Evolutionary conservation across 1,139 yeast genomes (phyloP).

Genomic region (Hanseniaspora uvarum): DNA sequence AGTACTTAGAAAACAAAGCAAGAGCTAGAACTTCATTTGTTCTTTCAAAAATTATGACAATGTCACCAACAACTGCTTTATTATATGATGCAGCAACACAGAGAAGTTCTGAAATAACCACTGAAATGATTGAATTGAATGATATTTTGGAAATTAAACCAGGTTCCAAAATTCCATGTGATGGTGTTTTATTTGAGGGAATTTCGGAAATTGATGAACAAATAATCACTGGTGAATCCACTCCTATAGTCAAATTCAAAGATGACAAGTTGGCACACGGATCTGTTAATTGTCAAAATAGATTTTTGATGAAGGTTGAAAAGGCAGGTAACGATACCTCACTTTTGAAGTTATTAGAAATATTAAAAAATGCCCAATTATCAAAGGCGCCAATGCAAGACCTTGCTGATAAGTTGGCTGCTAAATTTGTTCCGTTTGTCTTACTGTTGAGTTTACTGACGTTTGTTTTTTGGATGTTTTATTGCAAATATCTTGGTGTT

Average conservation of each 20-base stretch:
- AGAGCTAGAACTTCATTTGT: constrained; percentile 91
- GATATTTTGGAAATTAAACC: constrained; percentile 75
- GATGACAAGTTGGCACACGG: constrained; percentile 79
- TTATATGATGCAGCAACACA: constrained; percentile 26
- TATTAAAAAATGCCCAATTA: constrained; percentile 84
- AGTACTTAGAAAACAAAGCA: constrained; percentile 82
- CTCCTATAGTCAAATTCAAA: constrained; percentile 51
- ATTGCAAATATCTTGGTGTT: constrained; percentile 35
- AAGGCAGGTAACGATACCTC: constrained; percentile 75
- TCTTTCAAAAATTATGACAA: constrained; percentile 62
- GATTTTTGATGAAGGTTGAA: constrained; percentile 57
- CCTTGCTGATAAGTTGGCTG: constrained; percentile 75
- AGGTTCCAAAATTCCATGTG: constrained; percentile 85
- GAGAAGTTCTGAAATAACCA: constrained; percentile 37
- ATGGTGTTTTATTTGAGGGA: constrained; percentile 71
- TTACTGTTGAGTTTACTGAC: constrained; percentile 53
- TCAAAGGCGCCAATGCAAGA: constrained; percentile 84
- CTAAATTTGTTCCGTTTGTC: constrained; percentile 75
- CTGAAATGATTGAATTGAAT: constrained; percentile 65
- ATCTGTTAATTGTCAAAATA: constrained; percentile 71
- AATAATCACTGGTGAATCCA: constrained; percentile 78
- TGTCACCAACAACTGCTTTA: constrained; percentile 72
- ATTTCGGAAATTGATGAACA: constrained; percentile 80
- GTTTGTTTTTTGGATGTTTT: constrained; percentile 55
- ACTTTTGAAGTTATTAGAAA: constrained; percentile 70